These are phyloP conservation scores for Globisporangium viniferum DNA, from an alignment of 352 stramenopile genomes.

Conservation along the genomic window DNA sequence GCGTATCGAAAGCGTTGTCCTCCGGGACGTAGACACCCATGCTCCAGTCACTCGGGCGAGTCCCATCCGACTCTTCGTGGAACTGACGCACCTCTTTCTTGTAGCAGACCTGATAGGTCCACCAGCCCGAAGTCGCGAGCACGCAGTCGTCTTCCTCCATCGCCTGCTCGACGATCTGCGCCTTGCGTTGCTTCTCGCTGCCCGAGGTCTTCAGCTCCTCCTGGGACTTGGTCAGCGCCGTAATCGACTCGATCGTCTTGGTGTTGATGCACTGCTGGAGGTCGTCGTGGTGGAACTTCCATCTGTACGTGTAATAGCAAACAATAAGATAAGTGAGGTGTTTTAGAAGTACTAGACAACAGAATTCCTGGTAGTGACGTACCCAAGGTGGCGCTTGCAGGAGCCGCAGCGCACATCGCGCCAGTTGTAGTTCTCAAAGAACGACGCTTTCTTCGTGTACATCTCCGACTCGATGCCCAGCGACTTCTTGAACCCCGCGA, in stretches of 20 bases:
- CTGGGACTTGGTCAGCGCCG: constrained; percentile 31
- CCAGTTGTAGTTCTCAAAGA: constrained; percentile 85
- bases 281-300: constrained; percentile 82
- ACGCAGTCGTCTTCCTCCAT: constrained; percentile 53
- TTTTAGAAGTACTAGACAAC: background rate
- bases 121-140: constrained; percentile 65
- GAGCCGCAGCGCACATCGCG: constrained; percentile 65
- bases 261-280: constrained; percentile 67
- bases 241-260: constrained; percentile 50
- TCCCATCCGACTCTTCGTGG: constrained; percentile 73
- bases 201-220: constrained; percentile 34
- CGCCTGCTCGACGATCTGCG: constrained; percentile 45
- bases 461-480: constrained; percentile 51
- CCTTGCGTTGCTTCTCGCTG: constrained; percentile 32
- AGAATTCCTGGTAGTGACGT: background rate
- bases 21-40: constrained; percentile 64
- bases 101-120: constrained; percentile 86
- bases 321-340: background rate
- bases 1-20: constrained; percentile 21
- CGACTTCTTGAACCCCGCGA: constrained; percentile 66
- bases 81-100: constrained; percentile 77
- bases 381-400: constrained; percentile 81
- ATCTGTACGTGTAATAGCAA: constrained; percentile 27
- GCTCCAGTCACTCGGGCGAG: constrained; percentile 75
- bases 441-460: constrained; percentile 70